Evolutionary conservation across 306 rosid species (phyloP), one percentile per base, ranked within the genome.

Genomic region (Dryas octopetala): DNA sequence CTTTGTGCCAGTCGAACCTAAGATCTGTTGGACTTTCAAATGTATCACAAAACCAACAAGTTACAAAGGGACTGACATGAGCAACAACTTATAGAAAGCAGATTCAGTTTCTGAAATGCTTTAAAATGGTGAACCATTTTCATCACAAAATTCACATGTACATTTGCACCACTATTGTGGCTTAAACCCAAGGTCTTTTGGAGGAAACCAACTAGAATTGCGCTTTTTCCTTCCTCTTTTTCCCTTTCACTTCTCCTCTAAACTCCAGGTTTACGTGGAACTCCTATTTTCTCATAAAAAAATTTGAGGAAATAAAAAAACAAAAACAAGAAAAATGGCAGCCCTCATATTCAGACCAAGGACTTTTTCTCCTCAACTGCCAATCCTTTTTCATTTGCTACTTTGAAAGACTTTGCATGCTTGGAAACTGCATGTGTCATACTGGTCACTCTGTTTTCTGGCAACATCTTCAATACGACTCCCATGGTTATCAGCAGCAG

Each of bases 401-500:
- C 51, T 47, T 52, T 68, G 57, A 51, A 19, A 41, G 71, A 71
- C 46, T 79, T 81, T 40, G 52, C 53, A 10, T 62, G 82, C 59
- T 65, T 79, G 5, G 62, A 52, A 66, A 15, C 60, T n/a, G 67
- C 40, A 61, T 66, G 28, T n/a, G 48, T 74, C 66, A 71, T 43
- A 44, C 67, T 51, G 0, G 77, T 77, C 32, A 44, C 46, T 62
- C 62, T 83, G 70, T 74, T 78, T 13, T 83, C 83, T 0, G 93
- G 90, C 41, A 87, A 43, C 87, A 83, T 83, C 88, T 83, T 89
- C 50, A 87, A 52, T 8, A 78, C 44, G 55, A 89, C 83, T 66
- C 94, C 94, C 86, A 85, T 71, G 62, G 83, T 60, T 64, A 89
- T 89, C 14, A 89, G 89, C 28, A 87, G 67, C 19, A 89, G 80